These are phyloP conservation scores for Dictyostelium citrinum DNA, from an alignment of 78 protist species.

Conservation along the genomic window DNA sequence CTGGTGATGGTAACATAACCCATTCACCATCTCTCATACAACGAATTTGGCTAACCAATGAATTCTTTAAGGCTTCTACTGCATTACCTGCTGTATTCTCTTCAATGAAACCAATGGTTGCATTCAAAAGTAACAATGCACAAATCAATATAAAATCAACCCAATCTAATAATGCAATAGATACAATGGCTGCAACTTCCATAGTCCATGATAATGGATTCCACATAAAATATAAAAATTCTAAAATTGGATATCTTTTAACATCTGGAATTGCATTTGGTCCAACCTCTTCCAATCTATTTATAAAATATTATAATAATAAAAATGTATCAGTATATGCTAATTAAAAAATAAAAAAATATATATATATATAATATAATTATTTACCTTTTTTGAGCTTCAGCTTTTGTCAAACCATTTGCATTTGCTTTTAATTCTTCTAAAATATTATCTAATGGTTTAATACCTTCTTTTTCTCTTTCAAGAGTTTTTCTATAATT, in stretches of 20 bases:
- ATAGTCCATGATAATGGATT: slow-evolving; percentile 88
- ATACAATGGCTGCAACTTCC: slow-evolving; percentile 86
- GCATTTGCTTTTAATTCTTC: slow-evolving; percentile 22
- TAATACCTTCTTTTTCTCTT: slow-evolving; percentile 11
- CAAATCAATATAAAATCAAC: slow-evolving; percentile 81
- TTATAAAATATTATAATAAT: no score
- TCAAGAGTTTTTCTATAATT: slow-evolving; percentile 59
- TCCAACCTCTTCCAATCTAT: slow-evolving; percentile 54
- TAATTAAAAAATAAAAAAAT: not conserved
- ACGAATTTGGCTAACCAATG: slow-evolving; percentile 76
- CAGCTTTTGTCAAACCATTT: slow-evolving; percentile 64
- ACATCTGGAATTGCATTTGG: slow-evolving; percentile 73
- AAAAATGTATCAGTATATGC: no score
- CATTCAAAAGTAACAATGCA: slow-evolving; percentile 81
- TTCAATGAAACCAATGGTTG: slow-evolving; percentile 89
- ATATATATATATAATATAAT: no score
- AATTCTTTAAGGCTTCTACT: slow-evolving; percentile 86
- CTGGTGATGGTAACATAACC: slow-evolving; percentile 56
- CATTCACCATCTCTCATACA: slow-evolving; percentile 84
- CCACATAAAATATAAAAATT: slow-evolving; percentile 80
- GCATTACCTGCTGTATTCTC: slow-evolving; percentile 92
- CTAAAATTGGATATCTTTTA: slow-evolving; percentile 75
- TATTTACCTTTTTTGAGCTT: slow-evolving; percentile 53
- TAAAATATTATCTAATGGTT: slow-evolving; percentile 41
- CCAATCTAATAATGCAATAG: slow-evolving; percentile 82